Base-by-base conservation (phyloP, 352 stramenopile species). In the Phytophthora capsici region DNA sequence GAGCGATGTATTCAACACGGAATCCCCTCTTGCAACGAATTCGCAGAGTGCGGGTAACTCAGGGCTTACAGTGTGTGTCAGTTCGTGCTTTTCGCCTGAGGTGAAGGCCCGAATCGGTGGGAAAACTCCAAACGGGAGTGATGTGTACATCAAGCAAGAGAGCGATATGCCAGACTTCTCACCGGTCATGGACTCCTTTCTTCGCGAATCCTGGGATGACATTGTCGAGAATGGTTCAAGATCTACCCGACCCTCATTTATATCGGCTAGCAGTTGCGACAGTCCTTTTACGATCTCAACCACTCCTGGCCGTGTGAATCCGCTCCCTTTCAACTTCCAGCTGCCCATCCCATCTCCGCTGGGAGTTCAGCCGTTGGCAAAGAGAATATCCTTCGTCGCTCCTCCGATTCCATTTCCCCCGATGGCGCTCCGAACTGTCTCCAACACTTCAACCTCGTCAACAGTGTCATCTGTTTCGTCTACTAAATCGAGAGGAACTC, bases 181-280 rank as follows among this genome's bases (percentile, higher is more conserved):
- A 17, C 78, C 82, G 2, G 51, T 77, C 30, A 85, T 89, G 71
- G 78, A 89, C 46, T 85, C 78, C 14, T 88, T 89, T 48, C 60
- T 89, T 30, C 73, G 72, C 0, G 82, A 89, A 23, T 77, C 79
- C 12, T 91, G 79, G 78, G 76, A 80, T 45, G 76, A 88, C 34
- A 78, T 86, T 43, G 57, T 70, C 16, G 69, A 72, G 2, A 38
- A 52, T 12, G 56, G 43, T 12, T 77, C 62, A 32, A 61, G 48
- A 46, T 69, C 72, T 20, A 57, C 45, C 0, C 72, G 68, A 3
- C 66, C 69, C 1, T 80, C 77, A 0, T 72, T 77, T 4, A 68
- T 65, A 34, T 38, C 65, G 20, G 17, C 25, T 17, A 52, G 4
- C 19, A 30, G 36, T 55, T 63, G 41, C 17, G 20, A 48, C 41